Conservation (phyloP, 2,329 filamentous ascomycete species). For the Fusarium nematophilum region DNA sequence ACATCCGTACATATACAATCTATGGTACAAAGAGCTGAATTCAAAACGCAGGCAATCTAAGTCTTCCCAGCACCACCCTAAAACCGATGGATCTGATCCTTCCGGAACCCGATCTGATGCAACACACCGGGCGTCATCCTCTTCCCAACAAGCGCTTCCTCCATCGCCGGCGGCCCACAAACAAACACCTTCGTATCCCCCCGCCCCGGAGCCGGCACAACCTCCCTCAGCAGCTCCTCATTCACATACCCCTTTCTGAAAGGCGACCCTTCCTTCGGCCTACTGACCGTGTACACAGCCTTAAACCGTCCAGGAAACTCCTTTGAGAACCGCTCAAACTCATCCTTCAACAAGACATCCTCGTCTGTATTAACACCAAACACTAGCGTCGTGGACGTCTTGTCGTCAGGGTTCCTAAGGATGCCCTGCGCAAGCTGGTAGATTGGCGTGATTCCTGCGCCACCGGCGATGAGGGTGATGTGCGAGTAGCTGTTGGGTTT, state of each 20-base stretch:
- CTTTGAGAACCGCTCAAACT: slow-evolving; percentile 65
- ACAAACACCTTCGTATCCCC: slow-evolving; percentile 70
- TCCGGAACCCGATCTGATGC: slow-evolving; percentile 66
- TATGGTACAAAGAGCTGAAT: neutral
- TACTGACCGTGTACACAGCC: slow-evolving; percentile 68
- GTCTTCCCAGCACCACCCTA: slow-evolving; percentile 39
- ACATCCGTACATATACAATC: no score
- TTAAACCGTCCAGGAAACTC: slow-evolving; percentile 67
- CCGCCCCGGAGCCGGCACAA: slow-evolving; percentile 50
- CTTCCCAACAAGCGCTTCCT: slow-evolving; percentile 64
- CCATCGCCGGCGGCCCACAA: slow-evolving; percentile 76
- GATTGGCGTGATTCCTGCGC: slow-evolving; percentile 78
- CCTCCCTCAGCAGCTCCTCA: slow-evolving; percentile 64
- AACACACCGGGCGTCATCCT: slow-evolving; percentile 61
- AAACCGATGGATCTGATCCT: slow-evolving; percentile 70
- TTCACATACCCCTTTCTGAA: slow-evolving; percentile 68
- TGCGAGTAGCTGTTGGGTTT: slow-evolving; percentile 60
- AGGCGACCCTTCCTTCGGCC: slow-evolving; percentile 53
- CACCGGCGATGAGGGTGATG: slow-evolving; percentile 76
- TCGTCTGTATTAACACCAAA: slow-evolving; percentile 74
- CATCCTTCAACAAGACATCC: slow-evolving; percentile 67
- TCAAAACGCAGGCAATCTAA: no score
- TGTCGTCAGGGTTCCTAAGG: slow-evolving; percentile 69
- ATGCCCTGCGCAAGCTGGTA: slow-evolving; percentile 73
- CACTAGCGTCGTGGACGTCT: slow-evolving; percentile 71